Conservation (phyloP, 768 basidiomycete species). For the Boletus tylopilopsis region DNA sequence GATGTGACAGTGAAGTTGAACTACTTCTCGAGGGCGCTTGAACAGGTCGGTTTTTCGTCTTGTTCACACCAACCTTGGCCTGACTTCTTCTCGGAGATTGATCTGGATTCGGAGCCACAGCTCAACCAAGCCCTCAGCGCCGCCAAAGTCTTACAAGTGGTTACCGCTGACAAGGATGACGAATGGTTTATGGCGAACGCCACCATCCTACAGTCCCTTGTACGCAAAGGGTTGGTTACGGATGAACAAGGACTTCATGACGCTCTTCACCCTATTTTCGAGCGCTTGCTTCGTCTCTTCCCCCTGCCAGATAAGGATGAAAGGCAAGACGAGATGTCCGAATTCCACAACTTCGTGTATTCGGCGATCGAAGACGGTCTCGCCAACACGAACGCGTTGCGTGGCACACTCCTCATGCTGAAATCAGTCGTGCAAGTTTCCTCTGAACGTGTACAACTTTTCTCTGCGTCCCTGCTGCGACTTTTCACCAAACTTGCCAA, state of each 20-base stretch:
- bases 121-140: slow-evolving; percentile 71
- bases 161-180: slow-evolving; percentile 78
- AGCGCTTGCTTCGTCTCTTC: slow-evolving; percentile 70
- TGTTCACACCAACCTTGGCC: not conserved
- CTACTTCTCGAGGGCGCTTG: slow-evolving; percentile 83
- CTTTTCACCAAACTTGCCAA: slow-evolving; percentile 82
- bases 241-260: slow-evolving; percentile 82
- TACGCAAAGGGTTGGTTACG: slow-evolving; percentile 81
- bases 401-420: slow-evolving; percentile 82
- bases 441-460: slow-evolving; percentile 81
- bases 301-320: slow-evolving; percentile 81
- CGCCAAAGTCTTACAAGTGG: slow-evolving; percentile 85
- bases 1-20: slow-evolving; percentile 90
- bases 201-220: slow-evolving; percentile 68
- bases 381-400: slow-evolving; percentile 64
- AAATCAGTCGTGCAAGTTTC: slow-evolving; percentile 77
- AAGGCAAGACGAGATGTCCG: slow-evolving; percentile 61
- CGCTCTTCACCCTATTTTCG: slow-evolving; percentile 76
- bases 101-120: slow-evolving; percentile 63
- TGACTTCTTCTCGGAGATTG: slow-evolving; percentile 46
- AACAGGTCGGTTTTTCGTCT: slow-evolving; percentile 48
- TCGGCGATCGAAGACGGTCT: slow-evolving; percentile 74
- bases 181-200: slow-evolving; percentile 78
- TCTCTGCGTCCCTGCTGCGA: slow-evolving; percentile 72
- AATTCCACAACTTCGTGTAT: slow-evolving; percentile 76